Evolutionary conservation across 306 rosid species (phyloP), one percentile per base, ranked within the genome.

Genomic region (Macrotyloma uniflorum): DNA sequence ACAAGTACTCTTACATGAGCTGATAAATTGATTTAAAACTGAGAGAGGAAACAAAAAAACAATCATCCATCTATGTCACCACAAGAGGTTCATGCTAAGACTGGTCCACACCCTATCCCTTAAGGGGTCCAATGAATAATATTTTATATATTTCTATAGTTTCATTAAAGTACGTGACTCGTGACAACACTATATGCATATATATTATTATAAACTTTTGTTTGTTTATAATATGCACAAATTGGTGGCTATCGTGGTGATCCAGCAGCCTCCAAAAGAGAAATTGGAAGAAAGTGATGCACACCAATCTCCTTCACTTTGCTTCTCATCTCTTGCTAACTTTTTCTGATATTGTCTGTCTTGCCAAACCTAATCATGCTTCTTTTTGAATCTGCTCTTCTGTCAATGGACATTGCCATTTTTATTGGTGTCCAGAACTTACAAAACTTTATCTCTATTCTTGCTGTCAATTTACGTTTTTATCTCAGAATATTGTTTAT

Each of bases 221-320:
- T 38, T 38, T 58, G 53, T 67, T 79, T 78, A 67, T 61, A 61
- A 85, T 74, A 78, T 8, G 83, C 81, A 82, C 83, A 76, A 83
- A 76, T 85, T 83, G 40, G 22, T 79, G 26, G 8, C 57, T 59
- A 23, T 77, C 67, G 71, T 84, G 83, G 78, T 79, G 79, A 72
- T 80, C 82, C 59, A 76, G 87, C 88, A 79, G 89, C 93, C 90
- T 88, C 97, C 87, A 76, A 84, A 80, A 73, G 79, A 86, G 89
- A 88, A 92, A 84, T 88, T 88, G 85, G 78, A 82, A 83, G 86
- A 83, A 83, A 83, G 62, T 77, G 88, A 87, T 72, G 36, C 75
- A 22, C 61, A 76, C 67, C 77, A 30, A 76, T 86, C 87, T 76
- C 77, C 16, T 74, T 86, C 92, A 78, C 4, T 89, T 83, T 83